Conservation (phyloP, 129 eudicot species). For the Flaveria brownii region DNA sequence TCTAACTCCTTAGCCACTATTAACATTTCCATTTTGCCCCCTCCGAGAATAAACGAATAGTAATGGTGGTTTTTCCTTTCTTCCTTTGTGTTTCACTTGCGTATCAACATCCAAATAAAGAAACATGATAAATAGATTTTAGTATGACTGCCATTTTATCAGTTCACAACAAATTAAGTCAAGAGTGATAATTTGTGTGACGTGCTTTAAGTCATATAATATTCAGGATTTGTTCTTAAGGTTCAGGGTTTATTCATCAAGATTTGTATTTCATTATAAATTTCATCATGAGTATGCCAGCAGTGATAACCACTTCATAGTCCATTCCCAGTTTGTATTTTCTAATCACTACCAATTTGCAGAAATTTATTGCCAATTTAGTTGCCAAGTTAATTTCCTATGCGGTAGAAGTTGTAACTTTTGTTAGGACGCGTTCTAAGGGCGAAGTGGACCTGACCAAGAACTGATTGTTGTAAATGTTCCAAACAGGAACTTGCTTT, state of each 20-base stretch:
- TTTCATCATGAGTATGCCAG: not conserved
- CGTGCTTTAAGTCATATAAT: not conserved
- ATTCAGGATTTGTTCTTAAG: not conserved
- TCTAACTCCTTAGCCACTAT: too few relatives aligned
- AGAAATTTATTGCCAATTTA: not conserved
- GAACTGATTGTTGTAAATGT: not conserved
- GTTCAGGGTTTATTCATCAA: not conserved
- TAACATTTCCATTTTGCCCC: too few relatives aligned
- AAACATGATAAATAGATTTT: not conserved
- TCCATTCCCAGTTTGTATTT: not conserved
- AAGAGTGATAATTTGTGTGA: not conserved
- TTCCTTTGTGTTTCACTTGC: too few relatives aligned
- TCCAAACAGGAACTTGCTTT: not conserved
- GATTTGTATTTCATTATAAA: not conserved
- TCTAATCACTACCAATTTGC: not conserved
- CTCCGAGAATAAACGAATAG: too few relatives aligned
- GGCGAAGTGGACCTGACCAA: not conserved
- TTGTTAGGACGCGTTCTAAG: not conserved
- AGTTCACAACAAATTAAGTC: not conserved
- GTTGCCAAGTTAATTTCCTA: not conserved
- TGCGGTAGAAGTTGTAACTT: not conserved
- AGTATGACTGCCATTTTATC: not conserved
- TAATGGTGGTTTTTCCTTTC: too few relatives aligned
- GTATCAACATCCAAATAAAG: not conserved
- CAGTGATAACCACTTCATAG: not conserved